Conservation (phyloP, 495 filamentous ascomycete species). For the Ramalina peruviana region DNA sequence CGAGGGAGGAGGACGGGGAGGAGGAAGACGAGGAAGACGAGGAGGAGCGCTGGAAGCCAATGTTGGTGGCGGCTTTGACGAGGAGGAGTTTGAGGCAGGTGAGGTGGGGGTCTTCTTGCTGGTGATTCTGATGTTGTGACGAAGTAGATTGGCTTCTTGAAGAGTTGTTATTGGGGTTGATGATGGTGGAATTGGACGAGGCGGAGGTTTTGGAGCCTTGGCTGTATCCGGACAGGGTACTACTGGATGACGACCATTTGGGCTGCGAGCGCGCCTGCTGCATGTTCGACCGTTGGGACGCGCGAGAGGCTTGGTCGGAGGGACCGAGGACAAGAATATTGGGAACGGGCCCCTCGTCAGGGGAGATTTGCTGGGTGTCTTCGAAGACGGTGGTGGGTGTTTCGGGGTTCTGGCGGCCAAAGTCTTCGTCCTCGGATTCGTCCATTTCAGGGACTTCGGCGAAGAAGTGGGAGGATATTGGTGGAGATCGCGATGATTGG, state of each 20-base stretch:
- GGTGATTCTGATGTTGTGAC: too few species aligned
- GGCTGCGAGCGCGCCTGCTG: conserved; percentile 19
- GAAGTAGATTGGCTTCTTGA: background rate
- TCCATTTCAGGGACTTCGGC: conserved; percentile 13
- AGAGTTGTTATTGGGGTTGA: background rate
- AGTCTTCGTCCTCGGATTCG: conserved; percentile 18
- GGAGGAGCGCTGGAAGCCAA: conserved; percentile 43
- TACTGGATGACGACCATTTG: conserved; percentile 65
- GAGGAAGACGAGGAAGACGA: conserved; percentile 6
- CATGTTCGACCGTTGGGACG: conserved; percentile 15
- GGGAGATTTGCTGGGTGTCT: conserved; percentile 61
- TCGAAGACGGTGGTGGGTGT: conserved; percentile 91
- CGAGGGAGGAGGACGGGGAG: conserved; percentile 28
- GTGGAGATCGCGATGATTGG: conserved; percentile 15
- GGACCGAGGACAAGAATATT: conserved; percentile 80
- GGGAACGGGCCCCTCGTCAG: conserved; percentile 60
- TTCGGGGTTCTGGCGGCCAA: conserved; percentile 46
- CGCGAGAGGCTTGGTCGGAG: conserved; percentile 20
- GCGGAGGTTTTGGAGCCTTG: conserved; percentile 24
- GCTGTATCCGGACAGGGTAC: conserved; percentile 54
- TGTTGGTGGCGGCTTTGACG: conserved; percentile 67
- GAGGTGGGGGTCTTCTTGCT: conserved; percentile 60
- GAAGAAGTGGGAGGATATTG: background rate
- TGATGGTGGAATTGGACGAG: conserved; percentile 12
- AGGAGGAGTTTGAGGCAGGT: conserved; percentile 60